These are phyloP conservation scores for Debaryomyces udenii DNA, from an alignment of 1,139 yeast species.

Conservation along the genomic window DNA sequence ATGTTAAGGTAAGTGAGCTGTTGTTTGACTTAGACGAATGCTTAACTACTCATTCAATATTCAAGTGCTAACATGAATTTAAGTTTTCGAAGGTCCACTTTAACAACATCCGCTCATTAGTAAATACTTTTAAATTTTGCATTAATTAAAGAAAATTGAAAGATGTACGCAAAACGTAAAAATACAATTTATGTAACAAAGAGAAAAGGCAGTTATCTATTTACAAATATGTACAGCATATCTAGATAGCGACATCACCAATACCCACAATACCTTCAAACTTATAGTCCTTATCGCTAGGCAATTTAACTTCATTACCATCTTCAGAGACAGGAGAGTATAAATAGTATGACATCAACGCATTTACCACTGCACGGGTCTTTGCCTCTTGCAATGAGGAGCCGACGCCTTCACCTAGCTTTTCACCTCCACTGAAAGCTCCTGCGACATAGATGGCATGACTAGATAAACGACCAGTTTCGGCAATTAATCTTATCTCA, in stretches of 20 bases:
- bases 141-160: no score
- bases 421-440: slow-evolving; percentile 79
- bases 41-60: no score
- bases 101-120: no score
- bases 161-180: slow-evolving; percentile 1
- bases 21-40: no score
- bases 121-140: no score
- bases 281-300: slow-evolving; percentile 57
- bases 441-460: slow-evolving; percentile 92
- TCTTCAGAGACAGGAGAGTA: slow-evolving; percentile 69
- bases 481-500: slow-evolving; percentile 78
- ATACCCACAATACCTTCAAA: slow-evolving; percentile 53
- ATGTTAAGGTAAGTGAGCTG: no score
- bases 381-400: slow-evolving; percentile 90
- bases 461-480: slow-evolving; percentile 85
- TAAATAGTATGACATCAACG: slow-evolving; percentile 89
- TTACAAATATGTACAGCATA: slow-evolving; percentile 13
- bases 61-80: no score
- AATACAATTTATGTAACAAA: background rate
- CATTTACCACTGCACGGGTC: slow-evolving; percentile 88
- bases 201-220: slow-evolving; percentile 9
- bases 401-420: slow-evolving; percentile 95
- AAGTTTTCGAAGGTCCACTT: no score
- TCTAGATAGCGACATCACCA: slow-evolving; percentile 56
- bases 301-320: slow-evolving; percentile 49